A percentile compares a stretch with the other conserved stretches of the same genome.
Evolutionary conservation across 2,329 filamentous ascomycete genomes (phyloP).

Genomic region (Ambrosiella xylebori): DNA sequence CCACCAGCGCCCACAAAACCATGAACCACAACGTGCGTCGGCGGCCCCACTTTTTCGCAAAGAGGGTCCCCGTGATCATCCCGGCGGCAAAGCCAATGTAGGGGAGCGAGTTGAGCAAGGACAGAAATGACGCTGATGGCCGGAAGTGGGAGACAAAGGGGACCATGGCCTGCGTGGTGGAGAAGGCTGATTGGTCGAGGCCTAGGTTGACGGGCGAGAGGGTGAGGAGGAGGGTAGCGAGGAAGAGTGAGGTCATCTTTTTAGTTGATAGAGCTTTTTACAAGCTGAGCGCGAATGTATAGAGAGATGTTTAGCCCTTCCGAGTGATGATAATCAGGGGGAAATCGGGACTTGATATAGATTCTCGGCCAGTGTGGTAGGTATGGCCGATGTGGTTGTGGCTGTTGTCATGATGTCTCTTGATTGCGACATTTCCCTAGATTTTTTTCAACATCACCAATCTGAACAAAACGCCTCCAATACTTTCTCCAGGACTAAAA

Average conservation of each 20-base stretch:
- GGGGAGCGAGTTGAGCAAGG: neutral
- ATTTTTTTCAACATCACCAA: too few species aligned
- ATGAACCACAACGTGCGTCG: neutral
- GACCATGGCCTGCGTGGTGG: neutral
- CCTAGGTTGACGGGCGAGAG: neutral
- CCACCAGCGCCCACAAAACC: neutral
- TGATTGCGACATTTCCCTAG: too few species aligned
- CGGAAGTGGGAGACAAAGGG: neutral
- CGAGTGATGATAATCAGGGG: too few species aligned
- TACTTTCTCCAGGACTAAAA: neutral
- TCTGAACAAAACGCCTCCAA: neutral
- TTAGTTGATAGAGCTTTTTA: neutral
- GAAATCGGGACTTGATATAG: too few species aligned
- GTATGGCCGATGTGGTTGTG: too few species aligned
- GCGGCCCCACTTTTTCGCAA: neutral
- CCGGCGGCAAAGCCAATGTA: neutral
- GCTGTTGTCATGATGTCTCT: too few species aligned
- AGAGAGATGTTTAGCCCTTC: too few species aligned
- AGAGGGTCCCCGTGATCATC: neutral
- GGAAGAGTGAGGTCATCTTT: neutral
- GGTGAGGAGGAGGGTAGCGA: neutral
- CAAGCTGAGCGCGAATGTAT: too few species aligned
- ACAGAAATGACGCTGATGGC: neutral
- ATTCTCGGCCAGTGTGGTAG: too few species aligned
- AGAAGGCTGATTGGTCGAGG: neutral